Evolutionary conservation across 2,329 filamentous ascomycete genomes (phyloP).

Genomic region (Alternaria brassicae): DNA sequence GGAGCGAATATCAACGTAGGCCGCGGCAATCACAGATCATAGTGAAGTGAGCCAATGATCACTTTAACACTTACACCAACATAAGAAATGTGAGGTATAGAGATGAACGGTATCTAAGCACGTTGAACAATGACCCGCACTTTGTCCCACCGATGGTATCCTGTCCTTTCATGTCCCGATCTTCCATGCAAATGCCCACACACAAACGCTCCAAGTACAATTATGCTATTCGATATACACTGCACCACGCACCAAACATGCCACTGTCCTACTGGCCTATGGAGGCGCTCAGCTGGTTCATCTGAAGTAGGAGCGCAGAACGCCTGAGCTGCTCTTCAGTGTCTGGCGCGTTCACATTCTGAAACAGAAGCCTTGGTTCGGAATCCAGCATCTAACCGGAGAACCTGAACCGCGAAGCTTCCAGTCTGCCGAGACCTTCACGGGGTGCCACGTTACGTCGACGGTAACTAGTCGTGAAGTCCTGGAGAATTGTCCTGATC

Average conservation of each 20-base stretch:
- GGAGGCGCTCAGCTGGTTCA: neutral
- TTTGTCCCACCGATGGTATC: slow-evolving; percentile 16
- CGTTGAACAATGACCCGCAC: slow-evolving; percentile 4
- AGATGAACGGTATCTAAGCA: slow-evolving; percentile 10
- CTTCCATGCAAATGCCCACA: slow-evolving; percentile 29
- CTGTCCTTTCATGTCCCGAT: slow-evolving; percentile 14
- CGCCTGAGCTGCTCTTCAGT: neutral
- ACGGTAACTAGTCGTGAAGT: slow-evolving; percentile 95
- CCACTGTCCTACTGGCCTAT: neutral
- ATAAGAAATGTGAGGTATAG: neutral
- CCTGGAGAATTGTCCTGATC: slow-evolving; percentile 85
- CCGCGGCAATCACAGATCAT: neutral
- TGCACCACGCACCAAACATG: slow-evolving; percentile 9
- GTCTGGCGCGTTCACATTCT: neutral
- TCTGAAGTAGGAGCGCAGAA: neutral
- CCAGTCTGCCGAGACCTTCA: slow-evolving; percentile 85
- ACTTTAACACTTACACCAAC: neutral
- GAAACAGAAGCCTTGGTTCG: slow-evolving; percentile 11
- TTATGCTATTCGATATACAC: slow-evolving; percentile 21
- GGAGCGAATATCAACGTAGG: neutral
- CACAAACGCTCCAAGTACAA: slow-evolving; percentile 26
- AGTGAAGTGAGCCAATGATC: neutral
- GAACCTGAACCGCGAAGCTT: slow-evolving; percentile 88
- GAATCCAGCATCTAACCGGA: slow-evolving; percentile 39
- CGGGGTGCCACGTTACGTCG: slow-evolving; percentile 93